Evolutionary conservation across 495 filamentous ascomycete genomes (phyloP), one percentile per base, ranked within the genome.

Genomic region (Lepidopterella palustris): DNA sequence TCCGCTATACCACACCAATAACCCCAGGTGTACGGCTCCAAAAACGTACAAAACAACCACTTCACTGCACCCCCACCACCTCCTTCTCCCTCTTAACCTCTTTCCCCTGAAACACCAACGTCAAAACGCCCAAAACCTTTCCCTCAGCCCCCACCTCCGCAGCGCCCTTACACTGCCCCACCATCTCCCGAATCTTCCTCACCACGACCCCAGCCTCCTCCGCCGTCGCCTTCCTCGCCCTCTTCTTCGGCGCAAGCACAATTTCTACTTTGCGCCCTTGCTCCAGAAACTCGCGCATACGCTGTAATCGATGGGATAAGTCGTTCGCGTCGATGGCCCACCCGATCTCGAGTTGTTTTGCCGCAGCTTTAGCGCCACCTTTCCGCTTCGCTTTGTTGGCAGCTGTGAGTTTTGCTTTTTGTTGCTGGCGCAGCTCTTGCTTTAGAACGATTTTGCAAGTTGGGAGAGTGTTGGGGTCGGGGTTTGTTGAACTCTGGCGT

Each of bases 331-430:
- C 83, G 62, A 92, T 90, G 25, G 86, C 83, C 90, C 90, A 96
- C 71, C 89, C 89, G 60, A 96, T 24, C 74, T 95, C 90, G 15
- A 96, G 68, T 68, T 87, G 83, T 76, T 96, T 95, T 5, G 69
- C 61, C 26, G 48, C 23, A 39, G 26, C 50, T n/a, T 51, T 50
- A 26, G 45, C 3, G n/a, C 6, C 63, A 13, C 21, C 21, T 6
- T 10, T 57, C 54, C 31, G 11, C 66, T 50, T 60, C 35, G 59
- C 59, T 47, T 71, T 74, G 39, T 26, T 47, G 18, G 69, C 73
- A 25, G 73, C 68, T 59, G 79, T 76, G 10, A 71, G 66, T 40
- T 60, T 60, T 55, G 39, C 49, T 39, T 54, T 26, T 27, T 64
- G 53, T 35, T 57, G 54, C 10, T 77, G 71, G 20, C 70, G 70